Evolutionary conservation across 2,329 filamentous ascomycete genomes (phyloP).

Genomic region (Cladosporium sphaerospermum): DNA sequence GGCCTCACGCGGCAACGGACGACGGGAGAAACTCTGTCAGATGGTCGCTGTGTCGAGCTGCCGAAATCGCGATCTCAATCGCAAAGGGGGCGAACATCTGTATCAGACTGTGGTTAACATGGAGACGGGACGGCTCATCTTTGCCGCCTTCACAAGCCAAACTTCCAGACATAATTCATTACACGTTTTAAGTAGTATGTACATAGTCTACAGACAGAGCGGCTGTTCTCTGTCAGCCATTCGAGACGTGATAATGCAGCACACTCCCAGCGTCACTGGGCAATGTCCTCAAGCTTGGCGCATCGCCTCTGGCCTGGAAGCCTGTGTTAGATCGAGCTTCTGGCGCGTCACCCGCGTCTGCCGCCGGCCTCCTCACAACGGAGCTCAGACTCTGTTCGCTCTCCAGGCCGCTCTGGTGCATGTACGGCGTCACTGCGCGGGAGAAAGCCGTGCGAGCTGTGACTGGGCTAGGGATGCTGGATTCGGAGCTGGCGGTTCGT

Average conservation of each 20-base stretch:
- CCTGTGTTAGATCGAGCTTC: neutral
- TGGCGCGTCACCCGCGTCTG: neutral
- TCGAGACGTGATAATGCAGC: neutral
- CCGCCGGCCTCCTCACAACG: conserved; percentile 14
- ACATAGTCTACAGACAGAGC: neutral
- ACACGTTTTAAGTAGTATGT: neutral
- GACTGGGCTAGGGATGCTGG: conserved; percentile 23
- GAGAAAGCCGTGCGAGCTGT: conserved; percentile 22
- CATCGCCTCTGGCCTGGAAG: neutral
- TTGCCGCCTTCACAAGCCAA: too few relatives aligned
- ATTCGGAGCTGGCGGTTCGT: conserved; percentile 14
- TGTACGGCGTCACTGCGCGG: conserved; percentile 19
- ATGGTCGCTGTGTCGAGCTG: too few relatives aligned
- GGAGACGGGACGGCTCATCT: too few relatives aligned
- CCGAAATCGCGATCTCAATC: too few relatives aligned
- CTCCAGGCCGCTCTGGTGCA: conserved; percentile 12
- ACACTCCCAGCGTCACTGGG: conserved; percentile 9
- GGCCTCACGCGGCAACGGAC: too few relatives aligned
- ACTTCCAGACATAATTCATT: too few relatives aligned
- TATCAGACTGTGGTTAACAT: too few relatives aligned
- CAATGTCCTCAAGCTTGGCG: conserved; percentile 2
- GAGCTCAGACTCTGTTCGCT: conserved; percentile 25
- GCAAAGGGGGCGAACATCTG: too few relatives aligned
- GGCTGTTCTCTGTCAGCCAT: neutral
- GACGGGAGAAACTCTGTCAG: too few relatives aligned